A percentile compares a stretch with the other conserved stretches of the same genome.
These are phyloP conservation scores for Tausonia pullulans DNA, from an alignment of 1,284 basidiomycete genomes.

Conservation along the genomic window DNA sequence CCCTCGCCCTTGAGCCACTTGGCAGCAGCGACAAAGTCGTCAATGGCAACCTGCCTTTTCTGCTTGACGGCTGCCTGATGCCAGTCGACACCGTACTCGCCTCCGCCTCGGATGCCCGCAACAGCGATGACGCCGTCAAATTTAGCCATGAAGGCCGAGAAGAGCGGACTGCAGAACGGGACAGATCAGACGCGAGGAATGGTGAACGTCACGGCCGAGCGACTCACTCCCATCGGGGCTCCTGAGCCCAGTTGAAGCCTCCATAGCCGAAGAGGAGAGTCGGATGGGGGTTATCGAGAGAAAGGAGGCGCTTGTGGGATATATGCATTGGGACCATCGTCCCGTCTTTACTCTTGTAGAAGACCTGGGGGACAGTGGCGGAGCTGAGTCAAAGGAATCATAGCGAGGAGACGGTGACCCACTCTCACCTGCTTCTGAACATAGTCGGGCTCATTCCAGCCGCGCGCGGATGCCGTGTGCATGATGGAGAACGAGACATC, in stretches of 20 bases:
- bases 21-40: conserved; percentile 9
- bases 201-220: too few species aligned
- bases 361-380: not conserved
- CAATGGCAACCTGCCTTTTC: conserved; percentile 2
- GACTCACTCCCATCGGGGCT: not conserved
- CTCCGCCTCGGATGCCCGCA: conserved; percentile 14
- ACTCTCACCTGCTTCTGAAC: conserved; percentile 13
- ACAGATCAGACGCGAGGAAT: too few species aligned
- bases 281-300: conserved; percentile 6
- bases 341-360: conserved; percentile 6
- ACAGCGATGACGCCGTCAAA: conserved; percentile 10
- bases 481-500: conserved; percentile 10
- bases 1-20: conserved; percentile 7
- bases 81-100: conserved; percentile 14
- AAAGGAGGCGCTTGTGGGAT: conserved; percentile 1
- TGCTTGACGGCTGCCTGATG: conserved; percentile 6
- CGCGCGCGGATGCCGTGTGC: conserved; percentile 3
- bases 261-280: conserved; percentile 17
- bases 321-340: conserved; percentile 15
- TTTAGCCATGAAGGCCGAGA: not conserved
- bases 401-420: not conserved
- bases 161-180: not conserved
- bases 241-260: conserved; percentile 13
- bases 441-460: conserved; percentile 4
- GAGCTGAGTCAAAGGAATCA: not conserved